Base-by-base conservation (phyloP, 352 stramenopile genomes). In the Globisporangium splendens region DNA sequence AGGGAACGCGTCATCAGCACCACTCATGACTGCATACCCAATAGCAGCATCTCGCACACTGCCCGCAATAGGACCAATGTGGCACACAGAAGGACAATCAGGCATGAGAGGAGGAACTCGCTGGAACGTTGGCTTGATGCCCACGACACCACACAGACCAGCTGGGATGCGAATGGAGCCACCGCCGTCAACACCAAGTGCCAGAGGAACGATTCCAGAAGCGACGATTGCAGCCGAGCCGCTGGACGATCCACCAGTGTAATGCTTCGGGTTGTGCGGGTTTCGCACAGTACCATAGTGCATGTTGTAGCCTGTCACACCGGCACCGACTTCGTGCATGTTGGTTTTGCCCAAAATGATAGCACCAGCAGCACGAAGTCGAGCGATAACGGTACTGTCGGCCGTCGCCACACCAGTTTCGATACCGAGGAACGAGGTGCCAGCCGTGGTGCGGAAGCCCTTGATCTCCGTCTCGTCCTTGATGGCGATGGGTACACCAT, bases 131-230 rank as follows among this genome's bases (percentile, higher is more conserved):
- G 89, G 79, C 47, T 96, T 96, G 48, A 98, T 68, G 5, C 93
- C 93, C 17, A 97, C 83, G 18, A 96, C 70, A 31, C 91, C 90
- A 61, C 81, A 97, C 33, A 97, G 59, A n/a, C 67, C 68, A 5
- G 89, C 79, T n/a, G 93, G 93, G 41, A 97, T 93, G 1, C 91
- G 88, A 58, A 98, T 94, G 1, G 85, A 96, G 11, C 91, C 93
- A 11, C 91, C 91, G 33, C 85, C 89, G 68, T 98, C 93, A 14
- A 86, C 65, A 11, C 88, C 93, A 10, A 98, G 59, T 0, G 89
- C 86, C 2, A 98, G 59, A 2, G 89, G 91, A 31, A 96, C 83
- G n/a, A 98, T 57, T 18, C 91, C 93, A 11, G 86, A 79, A 2
- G 91, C 63, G 14, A 98, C 90, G 1, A 88, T 90, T 11, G 82